A percentile compares a stretch with the other conserved stretches of the same genome.
Evolutionary conservation across 1,284 basidiomycete genomes (phyloP).

Genomic region (Sphagnurus paluster): DNA sequence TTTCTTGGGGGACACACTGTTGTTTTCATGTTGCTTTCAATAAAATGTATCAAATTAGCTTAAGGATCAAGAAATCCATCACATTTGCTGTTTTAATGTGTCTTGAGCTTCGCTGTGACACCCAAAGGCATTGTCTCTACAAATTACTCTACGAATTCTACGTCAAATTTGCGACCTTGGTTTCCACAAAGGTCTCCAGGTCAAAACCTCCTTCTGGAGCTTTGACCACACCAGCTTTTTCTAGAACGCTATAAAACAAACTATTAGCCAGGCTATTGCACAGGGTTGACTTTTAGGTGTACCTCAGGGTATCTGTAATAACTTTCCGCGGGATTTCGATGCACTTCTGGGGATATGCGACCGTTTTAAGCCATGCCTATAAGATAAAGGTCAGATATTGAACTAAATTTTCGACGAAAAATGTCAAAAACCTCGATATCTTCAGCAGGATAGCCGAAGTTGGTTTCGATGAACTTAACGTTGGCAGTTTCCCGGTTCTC

Average conservation of each 20-base stretch:
- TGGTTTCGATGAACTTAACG: constrained; percentile 74
- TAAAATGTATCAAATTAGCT: constrained; percentile 5
- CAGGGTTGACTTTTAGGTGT: constrained; percentile 23
- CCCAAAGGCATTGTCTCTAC: no score
- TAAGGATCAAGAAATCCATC: background rate
- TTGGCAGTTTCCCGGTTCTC: constrained; percentile 61
- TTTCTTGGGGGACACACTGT: background rate
- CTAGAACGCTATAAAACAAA: constrained; percentile 57
- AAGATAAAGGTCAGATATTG: no score
- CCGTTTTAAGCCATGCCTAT: constrained; percentile 84
- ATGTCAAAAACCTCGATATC: constrained; percentile 63
- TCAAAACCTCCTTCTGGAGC: constrained; percentile 59
- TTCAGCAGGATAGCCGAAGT: constrained; percentile 79
- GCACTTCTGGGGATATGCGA: constrained; percentile 73
- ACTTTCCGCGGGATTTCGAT: constrained; percentile 61
- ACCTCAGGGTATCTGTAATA: constrained; percentile 72
- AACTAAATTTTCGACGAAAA: no score
- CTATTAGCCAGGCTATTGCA: background rate
- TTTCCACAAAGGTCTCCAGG: constrained; percentile 62
- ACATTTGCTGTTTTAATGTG: background rate
- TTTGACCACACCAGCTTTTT: constrained; percentile 75
- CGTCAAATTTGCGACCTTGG: constrained; percentile 39
- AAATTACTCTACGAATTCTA: constrained; percentile 24
- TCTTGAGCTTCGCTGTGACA: no score
- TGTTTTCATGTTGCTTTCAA: constrained; percentile 9